These are phyloP conservation scores for Ophiostoma piceae DNA, from an alignment of 2,329 filamentous ascomycete genomes.

Conservation along the genomic window DNA sequence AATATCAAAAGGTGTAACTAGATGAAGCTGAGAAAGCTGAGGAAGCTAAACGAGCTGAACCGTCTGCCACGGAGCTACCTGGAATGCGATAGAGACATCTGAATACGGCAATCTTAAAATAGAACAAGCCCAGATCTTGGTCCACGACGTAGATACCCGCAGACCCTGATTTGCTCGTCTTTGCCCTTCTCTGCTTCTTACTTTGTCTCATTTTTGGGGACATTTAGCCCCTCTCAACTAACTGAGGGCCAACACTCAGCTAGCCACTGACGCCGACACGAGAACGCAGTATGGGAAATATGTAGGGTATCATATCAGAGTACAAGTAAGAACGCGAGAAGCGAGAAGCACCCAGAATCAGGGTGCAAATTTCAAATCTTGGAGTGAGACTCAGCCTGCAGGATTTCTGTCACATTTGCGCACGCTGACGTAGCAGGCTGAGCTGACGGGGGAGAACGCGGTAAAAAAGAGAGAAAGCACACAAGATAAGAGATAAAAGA, in stretches of 20 bases:
- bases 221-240: not conserved
- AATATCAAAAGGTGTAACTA: not conserved
- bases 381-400: not conserved
- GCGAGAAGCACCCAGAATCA: not conserved
- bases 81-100: not conserved
- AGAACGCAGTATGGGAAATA: not conserved
- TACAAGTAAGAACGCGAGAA: not conserved
- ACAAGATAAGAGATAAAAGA: not conserved
- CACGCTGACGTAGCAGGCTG: constrained; percentile 10
- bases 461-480: not conserved
- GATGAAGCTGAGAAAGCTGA: not conserved
- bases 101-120: not conserved
- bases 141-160: not conserved
- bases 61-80: not conserved
- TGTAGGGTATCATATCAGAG: not conserved
- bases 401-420: not conserved
- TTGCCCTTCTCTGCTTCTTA: not conserved
- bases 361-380: not conserved
- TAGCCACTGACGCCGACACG: not conserved
- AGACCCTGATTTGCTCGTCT: not conserved
- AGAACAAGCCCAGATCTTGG: constrained; percentile 8
- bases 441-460: not conserved
- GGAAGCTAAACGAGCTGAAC: not conserved
- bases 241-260: not conserved
- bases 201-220: not conserved